These are phyloP conservation scores for Elaphomyces granulatus DNA, from an alignment of 495 filamentous ascomycete genomes.

Conservation along the genomic window DNA sequence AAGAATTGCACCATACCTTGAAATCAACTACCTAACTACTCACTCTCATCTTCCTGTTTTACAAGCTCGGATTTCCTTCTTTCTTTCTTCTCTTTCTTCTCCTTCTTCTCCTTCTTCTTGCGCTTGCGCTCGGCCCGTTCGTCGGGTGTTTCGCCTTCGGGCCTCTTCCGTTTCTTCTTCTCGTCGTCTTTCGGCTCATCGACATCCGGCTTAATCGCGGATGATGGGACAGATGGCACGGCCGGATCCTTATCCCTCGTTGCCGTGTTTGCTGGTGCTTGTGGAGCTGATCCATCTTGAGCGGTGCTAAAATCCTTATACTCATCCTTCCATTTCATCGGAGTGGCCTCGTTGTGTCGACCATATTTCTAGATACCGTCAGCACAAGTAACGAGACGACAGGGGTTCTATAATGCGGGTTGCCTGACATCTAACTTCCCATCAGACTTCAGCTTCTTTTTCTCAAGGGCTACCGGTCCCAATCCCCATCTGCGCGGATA, in stretches of 20 bases:
- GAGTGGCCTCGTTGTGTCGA: slow-evolving; percentile 78
- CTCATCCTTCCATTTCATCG: slow-evolving; percentile 72
- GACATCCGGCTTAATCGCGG: slow-evolving; percentile 26
- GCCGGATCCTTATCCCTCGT: slow-evolving; percentile 23
- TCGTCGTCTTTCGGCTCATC: slow-evolving; percentile 29
- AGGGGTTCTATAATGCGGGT: too few relatives aligned
- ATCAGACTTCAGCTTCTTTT: slow-evolving; percentile 98
- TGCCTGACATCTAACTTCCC: slow-evolving; percentile 80
- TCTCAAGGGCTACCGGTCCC: slow-evolving; percentile 77
- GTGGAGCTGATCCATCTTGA: slow-evolving; percentile 25
- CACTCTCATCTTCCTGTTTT: slow-evolving; percentile 43
- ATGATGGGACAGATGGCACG: slow-evolving; percentile 17
- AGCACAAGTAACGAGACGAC: too few relatives aligned
- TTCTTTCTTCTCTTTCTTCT: slow-evolving; percentile 48
- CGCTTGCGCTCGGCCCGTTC: slow-evolving; percentile 62
- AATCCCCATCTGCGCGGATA: slow-evolving; percentile 94
- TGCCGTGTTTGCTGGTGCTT: slow-evolving; percentile 28
- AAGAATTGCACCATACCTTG: too few relatives aligned
- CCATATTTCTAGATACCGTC: slow-evolving; percentile 62
- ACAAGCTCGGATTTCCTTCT: slow-evolving; percentile 35
- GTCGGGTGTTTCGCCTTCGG: slow-evolving; percentile 66
- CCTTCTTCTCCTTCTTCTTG: slow-evolving; percentile 58
- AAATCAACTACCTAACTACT: slow-evolving; percentile 22
- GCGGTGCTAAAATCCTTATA: slow-evolving; percentile 76
- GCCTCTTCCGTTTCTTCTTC: slow-evolving; percentile 69